phyloP scores from a whole-genome alignment of 495 filamentous ascomycete genomes.

The Aspergillus affinis region DNA sequence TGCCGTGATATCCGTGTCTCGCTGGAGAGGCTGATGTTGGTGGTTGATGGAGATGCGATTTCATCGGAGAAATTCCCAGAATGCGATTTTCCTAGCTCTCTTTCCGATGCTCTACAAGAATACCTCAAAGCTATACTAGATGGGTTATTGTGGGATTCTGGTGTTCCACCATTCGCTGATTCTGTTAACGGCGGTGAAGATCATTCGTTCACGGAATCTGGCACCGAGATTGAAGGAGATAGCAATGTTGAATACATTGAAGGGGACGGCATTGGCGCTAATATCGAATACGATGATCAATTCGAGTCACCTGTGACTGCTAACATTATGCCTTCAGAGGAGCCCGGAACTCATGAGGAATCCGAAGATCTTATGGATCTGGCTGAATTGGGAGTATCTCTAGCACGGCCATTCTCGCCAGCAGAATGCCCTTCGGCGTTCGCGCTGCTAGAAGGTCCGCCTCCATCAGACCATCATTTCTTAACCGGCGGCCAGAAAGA shows the following conservation, averaged over 20 bases:
- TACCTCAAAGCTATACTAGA: too few species aligned
- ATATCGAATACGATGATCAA: slow-evolving; percentile 16
- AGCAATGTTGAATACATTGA: slow-evolving; percentile 38
- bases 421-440: slow-evolving; percentile 37
- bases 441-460: slow-evolving; percentile 40
- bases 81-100: too few species aligned
- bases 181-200: too few species aligned
- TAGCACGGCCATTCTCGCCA: slow-evolving; percentile 16
- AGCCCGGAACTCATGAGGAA: background rate
- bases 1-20: slow-evolving; percentile 49
- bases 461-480: slow-evolving; percentile 53
- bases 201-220: too few species aligned
- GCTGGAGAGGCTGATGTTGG: slow-evolving; percentile 44
- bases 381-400: background rate
- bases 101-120: too few species aligned
- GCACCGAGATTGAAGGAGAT: background rate
- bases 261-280: slow-evolving; percentile 32
- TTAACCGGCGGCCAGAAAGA: slow-evolving; percentile 14
- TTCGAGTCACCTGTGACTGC: slow-evolving; percentile 19
- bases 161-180: too few species aligned
- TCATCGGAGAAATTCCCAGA: too few species aligned
- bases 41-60: slow-evolving; percentile 31
- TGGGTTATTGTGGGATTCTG: too few species aligned
- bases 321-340: slow-evolving; percentile 8
- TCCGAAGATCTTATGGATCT: background rate